A percentile compares a stretch with the other conserved stretches of the same genome.
These are phyloP conservation scores for Perkinsus chesapeaki DNA, from an alignment of 169 alveolate genomes.

Conservation along the genomic window DNA sequence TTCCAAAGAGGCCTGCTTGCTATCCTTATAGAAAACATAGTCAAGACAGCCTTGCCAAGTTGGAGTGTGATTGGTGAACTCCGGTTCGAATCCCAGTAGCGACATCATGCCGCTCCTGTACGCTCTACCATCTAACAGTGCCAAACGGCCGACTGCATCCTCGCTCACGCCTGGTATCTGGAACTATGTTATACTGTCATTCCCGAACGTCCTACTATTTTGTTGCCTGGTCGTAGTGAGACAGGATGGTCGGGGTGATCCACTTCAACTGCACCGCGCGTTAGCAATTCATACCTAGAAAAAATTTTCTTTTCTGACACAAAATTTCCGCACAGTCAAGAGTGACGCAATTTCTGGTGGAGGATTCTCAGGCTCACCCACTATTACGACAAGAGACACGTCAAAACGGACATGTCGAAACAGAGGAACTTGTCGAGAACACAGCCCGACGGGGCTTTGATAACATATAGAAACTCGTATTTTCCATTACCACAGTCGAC, in stretches of 20 bases:
- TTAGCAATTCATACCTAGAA: neutral
- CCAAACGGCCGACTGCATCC: neutral
- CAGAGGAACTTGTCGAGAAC: too few relatives aligned
- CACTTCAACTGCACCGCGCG: neutral
- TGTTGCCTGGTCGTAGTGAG: neutral
- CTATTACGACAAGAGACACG: too few relatives aligned
- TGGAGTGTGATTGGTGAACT: slow-evolving; percentile 32
- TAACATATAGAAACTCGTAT: too few relatives aligned
- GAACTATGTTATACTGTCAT: too few relatives aligned
- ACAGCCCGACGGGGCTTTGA: too few relatives aligned
- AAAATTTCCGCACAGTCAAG: neutral
- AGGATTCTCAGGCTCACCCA: too few relatives aligned
- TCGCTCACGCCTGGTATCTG: neutral
- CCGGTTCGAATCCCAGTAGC: slow-evolving; percentile 18
- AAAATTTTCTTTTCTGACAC: neutral
- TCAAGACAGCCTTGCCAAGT: slow-evolving; percentile 33
- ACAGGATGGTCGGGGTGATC: neutral
- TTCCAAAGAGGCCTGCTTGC: neutral
- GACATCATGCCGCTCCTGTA: neutral
- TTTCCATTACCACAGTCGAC: too few relatives aligned
- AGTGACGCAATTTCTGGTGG: too few relatives aligned
- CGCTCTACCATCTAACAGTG: neutral
- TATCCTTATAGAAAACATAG: slow-evolving; percentile 32
- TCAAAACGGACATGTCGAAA: too few relatives aligned
- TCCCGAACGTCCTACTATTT: too few relatives aligned